Percentiles rank a stretch among this genome's conserved stretches.
Conservation (phyloP, 768 basidiomycete species). For the Suillus subalutaceus region DNA sequence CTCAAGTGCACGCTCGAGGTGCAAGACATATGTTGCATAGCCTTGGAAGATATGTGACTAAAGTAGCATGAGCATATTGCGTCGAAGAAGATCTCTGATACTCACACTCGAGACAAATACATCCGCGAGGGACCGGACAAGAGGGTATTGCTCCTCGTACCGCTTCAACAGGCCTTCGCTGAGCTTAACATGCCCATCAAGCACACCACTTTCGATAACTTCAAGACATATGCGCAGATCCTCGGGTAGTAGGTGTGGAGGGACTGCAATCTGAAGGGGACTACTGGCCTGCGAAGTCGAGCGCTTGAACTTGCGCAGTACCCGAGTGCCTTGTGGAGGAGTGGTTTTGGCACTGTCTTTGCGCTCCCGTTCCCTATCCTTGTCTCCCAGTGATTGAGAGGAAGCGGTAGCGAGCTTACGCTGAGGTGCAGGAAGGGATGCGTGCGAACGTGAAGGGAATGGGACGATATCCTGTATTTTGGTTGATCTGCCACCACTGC, state of each 20-base stretch:
- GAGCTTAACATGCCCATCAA: conserved; percentile 87
- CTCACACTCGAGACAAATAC: conserved; percentile 94
- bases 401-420: conserved; percentile 61
- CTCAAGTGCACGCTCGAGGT: conserved; percentile 87
- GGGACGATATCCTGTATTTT: conserved; percentile 57
- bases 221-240: conserved; percentile 86
- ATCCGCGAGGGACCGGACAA: conserved; percentile 90
- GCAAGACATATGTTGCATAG: conserved; percentile 93
- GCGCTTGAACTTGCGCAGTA: conserved; percentile 72
- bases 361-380: conserved; percentile 51
- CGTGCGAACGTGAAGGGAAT: conserved; percentile 80
- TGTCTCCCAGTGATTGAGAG: conserved; percentile 69
- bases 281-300: conserved; percentile 55
- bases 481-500: conserved; percentile 42
- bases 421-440: conserved; percentile 70
- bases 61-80: conserved; percentile 13
- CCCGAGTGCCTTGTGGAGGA: conserved; percentile 41
- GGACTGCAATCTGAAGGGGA: conserved; percentile 53
- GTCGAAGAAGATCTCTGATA: conserved; percentile 21
- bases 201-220: conserved; percentile 82
- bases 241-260: conserved; percentile 83
- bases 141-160: conserved; percentile 94
- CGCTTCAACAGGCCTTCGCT: conserved; percentile 84
- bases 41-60: conserved; percentile 93
- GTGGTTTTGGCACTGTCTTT: conserved; percentile 43